phyloP scores from a whole-genome alignment of 2,329 filamentous ascomycete genomes.

The Aspergillus fijiensis region DNA sequence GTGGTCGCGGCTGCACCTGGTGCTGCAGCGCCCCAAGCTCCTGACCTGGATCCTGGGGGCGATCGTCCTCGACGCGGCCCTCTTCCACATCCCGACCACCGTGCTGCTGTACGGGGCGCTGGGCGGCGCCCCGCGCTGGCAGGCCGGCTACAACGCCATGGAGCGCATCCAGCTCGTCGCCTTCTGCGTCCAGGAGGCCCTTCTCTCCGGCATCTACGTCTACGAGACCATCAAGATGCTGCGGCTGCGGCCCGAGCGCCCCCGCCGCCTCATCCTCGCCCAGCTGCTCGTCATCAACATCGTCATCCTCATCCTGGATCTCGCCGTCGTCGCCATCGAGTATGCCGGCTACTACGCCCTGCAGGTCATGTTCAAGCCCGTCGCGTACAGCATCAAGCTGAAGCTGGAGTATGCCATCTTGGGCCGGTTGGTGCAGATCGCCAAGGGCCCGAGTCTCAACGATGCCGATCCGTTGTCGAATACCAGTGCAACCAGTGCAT shows the following conservation, averaged over 20 bases:
- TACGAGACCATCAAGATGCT: slow-evolving; percentile 50
- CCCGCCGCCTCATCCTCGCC: slow-evolving; percentile 19
- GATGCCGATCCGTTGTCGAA: not conserved
- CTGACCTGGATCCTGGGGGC: slow-evolving; percentile 38
- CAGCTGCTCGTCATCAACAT: slow-evolving; percentile 55
- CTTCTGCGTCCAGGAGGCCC: slow-evolving; percentile 54
- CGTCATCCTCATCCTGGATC: slow-evolving; percentile 48
- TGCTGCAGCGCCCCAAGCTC: slow-evolving; percentile 33
- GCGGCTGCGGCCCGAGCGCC: slow-evolving; percentile 21
- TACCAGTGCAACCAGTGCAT: not conserved
- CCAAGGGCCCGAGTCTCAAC: not conserved
- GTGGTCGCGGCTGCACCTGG: slow-evolving; percentile 47
- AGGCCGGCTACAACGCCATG: slow-evolving; percentile 36
- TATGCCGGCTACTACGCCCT: slow-evolving; percentile 41
- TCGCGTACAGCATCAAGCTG: slow-evolving; percentile 42
- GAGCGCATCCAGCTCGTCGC: slow-evolving; percentile 54
- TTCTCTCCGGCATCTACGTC: slow-evolving; percentile 53
- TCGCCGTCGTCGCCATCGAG: slow-evolving; percentile 42
- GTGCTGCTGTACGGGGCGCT: slow-evolving; percentile 39
- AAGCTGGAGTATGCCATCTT: slow-evolving; percentile 59
- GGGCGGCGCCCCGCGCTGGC: slow-evolving; percentile 7
- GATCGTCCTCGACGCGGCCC: slow-evolving; percentile 42
- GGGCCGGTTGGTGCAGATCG: slow-evolving; percentile 39
- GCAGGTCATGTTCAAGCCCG: slow-evolving; percentile 43
- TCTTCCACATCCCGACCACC: slow-evolving; percentile 41